These are phyloP conservation scores for Pichia sp. DNA, from an alignment of 1,139 yeast species.

Conservation along the genomic window DNA sequence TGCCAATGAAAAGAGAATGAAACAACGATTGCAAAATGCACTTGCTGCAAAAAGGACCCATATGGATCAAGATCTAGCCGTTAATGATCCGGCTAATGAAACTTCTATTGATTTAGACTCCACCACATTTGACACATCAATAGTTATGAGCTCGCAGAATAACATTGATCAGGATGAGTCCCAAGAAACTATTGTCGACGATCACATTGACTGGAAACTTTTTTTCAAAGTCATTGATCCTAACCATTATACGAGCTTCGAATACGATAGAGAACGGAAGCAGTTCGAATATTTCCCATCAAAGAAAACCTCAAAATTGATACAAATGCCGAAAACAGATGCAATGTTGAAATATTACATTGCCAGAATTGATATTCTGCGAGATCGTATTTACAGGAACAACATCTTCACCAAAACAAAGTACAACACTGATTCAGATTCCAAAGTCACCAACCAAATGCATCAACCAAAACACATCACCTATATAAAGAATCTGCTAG, in stretches of 20 bases:
- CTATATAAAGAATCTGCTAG: constrained; percentile 73
- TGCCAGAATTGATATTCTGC: constrained; percentile 51
- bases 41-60: not conserved
- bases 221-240: constrained; percentile 64
- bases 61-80: not conserved
- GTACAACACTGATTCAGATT: constrained; percentile 33
- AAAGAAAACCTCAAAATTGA: not conserved
- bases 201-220: constrained; percentile 54
- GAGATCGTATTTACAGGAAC: constrained; percentile 69
- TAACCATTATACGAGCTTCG: constrained; percentile 55
- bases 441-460: constrained; percentile 27
- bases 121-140: constrained; percentile 5
- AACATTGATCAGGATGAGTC: constrained; percentile 31
- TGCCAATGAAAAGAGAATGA: constrained; percentile 15
- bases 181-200: constrained; percentile 6
- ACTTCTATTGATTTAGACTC: constrained; percentile 2
- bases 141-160: not conserved
- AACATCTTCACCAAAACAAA: constrained; percentile 57
- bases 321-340: constrained; percentile 18
- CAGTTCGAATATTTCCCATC: constrained; percentile 40
- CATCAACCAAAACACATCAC: constrained; percentile 48
- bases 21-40: constrained; percentile 1
- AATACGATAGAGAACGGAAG: constrained; percentile 58
- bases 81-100: too few relatives aligned
- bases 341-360: constrained; percentile 32